Evolutionary conservation across 1,284 basidiomycete genomes (phyloP), one percentile per base, ranked within the genome.

Genomic region (Coniophora puteana): DNA sequence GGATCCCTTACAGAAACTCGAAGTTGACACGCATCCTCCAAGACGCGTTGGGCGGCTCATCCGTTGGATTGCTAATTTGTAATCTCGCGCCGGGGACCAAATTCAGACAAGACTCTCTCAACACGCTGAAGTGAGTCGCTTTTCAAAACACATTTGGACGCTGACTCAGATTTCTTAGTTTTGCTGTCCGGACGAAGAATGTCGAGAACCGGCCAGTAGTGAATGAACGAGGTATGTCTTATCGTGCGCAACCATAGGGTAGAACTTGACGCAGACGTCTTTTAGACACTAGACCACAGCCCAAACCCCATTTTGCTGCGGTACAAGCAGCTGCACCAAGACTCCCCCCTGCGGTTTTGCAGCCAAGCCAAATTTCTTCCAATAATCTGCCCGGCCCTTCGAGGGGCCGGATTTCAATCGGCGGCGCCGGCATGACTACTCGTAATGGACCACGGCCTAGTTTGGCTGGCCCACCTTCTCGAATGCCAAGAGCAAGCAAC

Each of bases 1-100:
- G 86, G 13, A 85, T 90, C 47, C 89, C 89, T 0, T 92, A 92
- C 55, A 77, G 89, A 35, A 87, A 91, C 56, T 86, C 86, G 1
- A 89, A 90, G 54, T 68, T 91, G 22, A 91, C 89, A 0, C 69
- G 89, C 21, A 80, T 92, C 37, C 71, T 93, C 2, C 86, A 89
- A 80, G 86, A 90, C 47, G 87, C 89, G 0, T 74, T 93, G 0
- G 88, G 89, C 17, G 90, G 89, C 5, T 70, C 72, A 1, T 84
- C 86, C 0, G 70, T 86, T 7, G 85, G 85, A 1, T 62, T 93
- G 22, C 65, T 93, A 32, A 88, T 93, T 23, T 90, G 89, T 59
- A 91, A 90, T 53, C 65, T 93, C 7, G 86, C 89, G 3, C 89
- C 90, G 10, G 86, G 86, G 1, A 66, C 66, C 17, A 88, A 80